phyloP scores from a whole-genome alignment of 495 filamentous ascomycete species.

The Bryoglossum gracile region DNA sequence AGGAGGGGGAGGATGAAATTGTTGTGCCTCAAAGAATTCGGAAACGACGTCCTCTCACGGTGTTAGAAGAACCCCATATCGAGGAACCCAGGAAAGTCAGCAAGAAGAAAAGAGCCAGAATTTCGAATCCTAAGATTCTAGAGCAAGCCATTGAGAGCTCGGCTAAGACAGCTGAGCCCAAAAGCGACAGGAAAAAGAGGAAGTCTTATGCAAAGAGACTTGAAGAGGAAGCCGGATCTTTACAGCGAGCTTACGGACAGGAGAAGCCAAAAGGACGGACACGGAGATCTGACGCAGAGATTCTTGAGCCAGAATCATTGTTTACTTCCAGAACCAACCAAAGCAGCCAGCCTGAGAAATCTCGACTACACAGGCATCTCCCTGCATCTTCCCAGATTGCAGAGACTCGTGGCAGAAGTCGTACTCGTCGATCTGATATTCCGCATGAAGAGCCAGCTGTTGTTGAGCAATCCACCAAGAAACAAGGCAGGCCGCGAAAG shows the following conservation, averaged over 20 bases:
- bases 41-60: not conserved
- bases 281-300: not conserved
- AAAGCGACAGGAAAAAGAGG: not conserved
- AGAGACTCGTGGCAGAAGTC: not conserved
- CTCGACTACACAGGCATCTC: too few relatives aligned
- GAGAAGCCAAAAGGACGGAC: not conserved
- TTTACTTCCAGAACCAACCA: not conserved
- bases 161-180: not conserved
- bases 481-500: not conserved
- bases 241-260: not conserved
- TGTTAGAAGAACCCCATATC: not conserved
- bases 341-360: too few relatives aligned
- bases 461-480: not conserved
- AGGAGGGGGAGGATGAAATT: not conserved
- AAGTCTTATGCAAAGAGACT: not conserved
- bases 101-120: constrained; percentile 1
- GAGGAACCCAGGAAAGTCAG: not conserved
- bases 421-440: not conserved
- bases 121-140: not conserved
- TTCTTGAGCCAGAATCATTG: not conserved
- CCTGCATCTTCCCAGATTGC: too few relatives aligned
- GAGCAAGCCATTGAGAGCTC: not conserved
- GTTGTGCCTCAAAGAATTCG: too few relatives aligned
- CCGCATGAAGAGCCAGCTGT: not conserved
- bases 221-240: not conserved